These are phyloP conservation scores for Xanthoparmelia taractica DNA, from an alignment of 495 filamentous ascomycete genomes.

Conservation along the genomic window DNA sequence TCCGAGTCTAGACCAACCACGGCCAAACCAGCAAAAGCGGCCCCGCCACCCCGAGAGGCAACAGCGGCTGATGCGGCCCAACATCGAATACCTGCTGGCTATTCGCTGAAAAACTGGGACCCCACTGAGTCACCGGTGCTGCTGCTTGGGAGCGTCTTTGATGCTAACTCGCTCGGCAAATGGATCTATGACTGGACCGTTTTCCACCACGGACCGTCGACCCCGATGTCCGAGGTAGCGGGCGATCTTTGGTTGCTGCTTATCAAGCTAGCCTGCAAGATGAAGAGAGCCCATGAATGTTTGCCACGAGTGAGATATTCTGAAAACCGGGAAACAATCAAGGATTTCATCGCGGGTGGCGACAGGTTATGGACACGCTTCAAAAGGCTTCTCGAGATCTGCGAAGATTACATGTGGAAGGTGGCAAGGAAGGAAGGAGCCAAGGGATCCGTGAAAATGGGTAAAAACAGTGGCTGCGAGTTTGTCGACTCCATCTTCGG, in stretches of 20 bases:
- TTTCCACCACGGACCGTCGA: constrained; percentile 75
- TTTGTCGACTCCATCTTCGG: constrained; percentile 98
- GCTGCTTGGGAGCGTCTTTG: constrained; percentile 90
- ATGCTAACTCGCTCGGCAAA: constrained; percentile 93
- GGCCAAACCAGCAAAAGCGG: constrained; percentile 30
- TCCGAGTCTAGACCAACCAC: constrained; percentile 43
- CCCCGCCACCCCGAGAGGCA: constrained; percentile 53
- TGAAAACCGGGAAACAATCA: constrained; percentile 72
- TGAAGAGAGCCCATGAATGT: constrained; percentile 83
- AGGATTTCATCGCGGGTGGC: constrained; percentile 87
- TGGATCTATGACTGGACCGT: constrained; percentile 99
- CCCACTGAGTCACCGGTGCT: constrained; percentile 88
- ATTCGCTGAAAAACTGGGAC: constrained; percentile 98
- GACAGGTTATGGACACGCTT: constrained; percentile 82
- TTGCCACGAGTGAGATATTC: constrained; percentile 60
- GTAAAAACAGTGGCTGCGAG: constrained; percentile 87
- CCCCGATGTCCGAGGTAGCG: constrained; percentile 84
- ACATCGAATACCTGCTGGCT: constrained; percentile 80
- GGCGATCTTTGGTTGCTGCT: constrained; percentile 92
- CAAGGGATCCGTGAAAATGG: constrained; percentile 66
- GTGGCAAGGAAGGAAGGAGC: constrained; percentile 58
- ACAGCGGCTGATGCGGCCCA: constrained; percentile 77
- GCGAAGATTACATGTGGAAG: constrained; percentile 89
- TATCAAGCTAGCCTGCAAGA: constrained; percentile 92
- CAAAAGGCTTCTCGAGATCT: constrained; percentile 77